phyloP scores from a whole-genome alignment of 352 stramenopile species.

The Phytophthora brassicae region DNA sequence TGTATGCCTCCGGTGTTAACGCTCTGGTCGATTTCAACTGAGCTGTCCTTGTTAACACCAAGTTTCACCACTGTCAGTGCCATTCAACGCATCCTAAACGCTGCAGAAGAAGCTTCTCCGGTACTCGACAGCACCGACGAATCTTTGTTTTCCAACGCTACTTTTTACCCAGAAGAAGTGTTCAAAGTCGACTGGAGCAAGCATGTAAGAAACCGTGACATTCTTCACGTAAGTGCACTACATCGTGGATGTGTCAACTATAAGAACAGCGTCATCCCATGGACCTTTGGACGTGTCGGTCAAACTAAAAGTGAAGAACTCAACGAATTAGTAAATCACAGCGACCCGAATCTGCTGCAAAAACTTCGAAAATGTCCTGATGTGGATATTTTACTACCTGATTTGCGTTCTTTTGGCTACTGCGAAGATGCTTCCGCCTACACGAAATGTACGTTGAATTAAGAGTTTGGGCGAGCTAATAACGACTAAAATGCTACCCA shows the following conservation, averaged over 20 bases:
- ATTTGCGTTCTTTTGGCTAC: conserved; percentile 47
- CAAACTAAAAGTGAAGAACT: conserved; percentile 8
- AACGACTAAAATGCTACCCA: no score
- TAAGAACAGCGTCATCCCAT: conserved; percentile 46
- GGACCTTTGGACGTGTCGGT: conserved; percentile 41
- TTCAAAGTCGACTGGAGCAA: conserved; percentile 35
- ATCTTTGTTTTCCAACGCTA: conserved; percentile 27
- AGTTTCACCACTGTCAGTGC: conserved; percentile 1
- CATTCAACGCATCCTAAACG: conserved; percentile 21
- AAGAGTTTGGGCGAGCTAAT: neutral
- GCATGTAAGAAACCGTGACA: conserved; percentile 27
- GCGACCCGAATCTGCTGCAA: conserved; percentile 39
- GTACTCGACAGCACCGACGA: conserved; percentile 10
- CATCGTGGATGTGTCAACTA: conserved; percentile 43
- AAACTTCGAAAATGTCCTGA: conserved; percentile 50
- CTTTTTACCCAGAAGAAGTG: conserved; percentile 36
- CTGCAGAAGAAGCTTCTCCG: conserved; percentile 16
- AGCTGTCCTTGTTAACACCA: conserved; percentile 13
- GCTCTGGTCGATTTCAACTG: conserved; percentile 18
- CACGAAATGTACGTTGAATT: conserved; percentile 44
- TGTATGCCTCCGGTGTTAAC: conserved; percentile 12
- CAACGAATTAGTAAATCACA: conserved; percentile 27
- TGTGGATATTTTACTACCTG: conserved; percentile 54
- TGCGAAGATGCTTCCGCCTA: conserved; percentile 66
- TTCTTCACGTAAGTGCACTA: conserved; percentile 41